Evolutionary conservation across 2,329 filamentous ascomycete genomes (phyloP).

Genomic region (Ophiostoma quercus): DNA sequence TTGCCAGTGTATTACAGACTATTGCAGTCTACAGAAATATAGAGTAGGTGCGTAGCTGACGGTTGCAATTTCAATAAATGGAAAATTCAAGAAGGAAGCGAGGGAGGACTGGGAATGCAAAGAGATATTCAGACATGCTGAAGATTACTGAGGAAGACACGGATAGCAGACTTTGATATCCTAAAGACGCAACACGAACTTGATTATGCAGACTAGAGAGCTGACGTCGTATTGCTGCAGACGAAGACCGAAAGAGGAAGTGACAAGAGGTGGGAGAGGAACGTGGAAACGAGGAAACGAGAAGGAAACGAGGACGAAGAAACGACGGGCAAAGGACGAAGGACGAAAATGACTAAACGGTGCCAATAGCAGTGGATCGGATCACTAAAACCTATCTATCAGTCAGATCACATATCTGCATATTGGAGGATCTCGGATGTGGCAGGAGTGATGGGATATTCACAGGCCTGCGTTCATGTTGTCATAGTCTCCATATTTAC

Average conservation of each 20-base stretch:
- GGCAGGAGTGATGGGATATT: constrained; percentile 2
- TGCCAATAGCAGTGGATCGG: background rate
- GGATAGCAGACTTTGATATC: background rate
- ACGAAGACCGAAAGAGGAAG: background rate
- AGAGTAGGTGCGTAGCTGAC: background rate
- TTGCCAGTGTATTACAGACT: no score
- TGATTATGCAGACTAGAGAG: background rate
- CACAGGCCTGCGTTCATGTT: constrained; percentile 15
- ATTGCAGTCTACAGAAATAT: background rate
- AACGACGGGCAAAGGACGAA: background rate
- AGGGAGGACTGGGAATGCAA: background rate
- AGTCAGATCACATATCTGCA: background rate
- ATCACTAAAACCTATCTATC: no score
- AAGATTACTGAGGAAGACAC: background rate
- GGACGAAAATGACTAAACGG: background rate
- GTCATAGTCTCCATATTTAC: background rate
- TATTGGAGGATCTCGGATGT: background rate
- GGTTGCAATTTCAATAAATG: background rate
- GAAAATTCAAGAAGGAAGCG: background rate
- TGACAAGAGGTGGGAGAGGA: background rate
- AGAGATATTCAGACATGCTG: background rate
- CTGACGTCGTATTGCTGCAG: constrained; percentile 5
- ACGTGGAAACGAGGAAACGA: background rate
- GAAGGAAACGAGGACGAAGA: background rate
- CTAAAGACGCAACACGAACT: constrained; percentile 4